Base-by-base conservation (phyloP, 148 eudicot genomes). In the Polygonum aviculare region DNA sequence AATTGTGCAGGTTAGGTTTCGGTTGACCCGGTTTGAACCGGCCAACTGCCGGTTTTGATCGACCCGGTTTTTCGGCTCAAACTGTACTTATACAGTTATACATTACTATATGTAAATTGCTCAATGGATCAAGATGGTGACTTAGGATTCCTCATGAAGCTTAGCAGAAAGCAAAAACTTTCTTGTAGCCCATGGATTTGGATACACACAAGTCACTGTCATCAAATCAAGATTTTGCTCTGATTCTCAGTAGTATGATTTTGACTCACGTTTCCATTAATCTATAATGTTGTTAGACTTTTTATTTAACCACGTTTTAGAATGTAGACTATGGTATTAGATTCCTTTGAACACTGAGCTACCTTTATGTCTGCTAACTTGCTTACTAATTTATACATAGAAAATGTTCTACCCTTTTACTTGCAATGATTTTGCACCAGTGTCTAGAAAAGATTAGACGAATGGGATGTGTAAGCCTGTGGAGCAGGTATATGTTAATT, bases 281-380 rank as follows among this genome's bases (percentile, higher is more conserved):
- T 63, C 4, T 63, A 12, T 33, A 31, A 31, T 31, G 39, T 10
- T 26, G 63, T 19, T 57, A 18, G 39, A 63, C n/a, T 63, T 31
- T 21, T 26, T 21, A 3, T 63, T 63, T 12, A 4, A 11, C 9
- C 63, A 57, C 26, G 63, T 33, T 63, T 63, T 31, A n/a, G 5
- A 63, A 39, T 33, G 0, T 26, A 26, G 31, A 26, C 31, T 26
- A 26, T 62, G 6, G 1, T 62, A 40, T 63, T 63, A 33, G 69
- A 63, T 33, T 63, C 69, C 16, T 38, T 67, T 67, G 72, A 67
- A 38, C 19, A 67, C 44, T 35, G 14, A 15, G n/a, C 44, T 38
- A 67, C 41, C n/a, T 67, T 67, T 67, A 36, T 67, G 72, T 67
- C 72, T 38, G 45, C 72, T 36, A 67, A 67, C 71, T 22, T 10